These are phyloP conservation scores for Coprinopsis marcescibilis DNA, from an alignment of 768 basidiomycete species.

Conservation along the genomic window DNA sequence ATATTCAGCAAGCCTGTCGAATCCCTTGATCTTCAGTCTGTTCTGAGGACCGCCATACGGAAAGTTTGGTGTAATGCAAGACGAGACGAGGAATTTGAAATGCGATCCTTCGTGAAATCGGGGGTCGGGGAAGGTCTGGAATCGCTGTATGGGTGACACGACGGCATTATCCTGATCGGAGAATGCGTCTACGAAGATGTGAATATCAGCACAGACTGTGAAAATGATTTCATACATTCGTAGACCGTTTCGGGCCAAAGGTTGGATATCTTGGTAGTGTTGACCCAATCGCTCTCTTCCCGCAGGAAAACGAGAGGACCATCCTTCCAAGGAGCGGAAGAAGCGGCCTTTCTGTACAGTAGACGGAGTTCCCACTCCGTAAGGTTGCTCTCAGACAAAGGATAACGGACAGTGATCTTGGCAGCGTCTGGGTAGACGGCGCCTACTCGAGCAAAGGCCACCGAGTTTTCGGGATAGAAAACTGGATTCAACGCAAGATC, in stretches of 20 bases:
- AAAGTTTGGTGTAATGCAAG: conserved; percentile 67
- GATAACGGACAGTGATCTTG: conserved; percentile 61
- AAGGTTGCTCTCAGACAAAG: conserved; percentile 25
- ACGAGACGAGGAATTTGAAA: conserved; percentile 66
- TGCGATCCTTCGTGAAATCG: conserved; percentile 44
- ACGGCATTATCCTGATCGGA: conserved; percentile 2
- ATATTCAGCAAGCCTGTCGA: conserved; percentile 56
- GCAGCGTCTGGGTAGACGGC: conserved; percentile 59
- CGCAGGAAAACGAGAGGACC: conserved; percentile 46
- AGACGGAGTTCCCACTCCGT: conserved; percentile 33
- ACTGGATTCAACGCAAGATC: conserved; percentile 56
- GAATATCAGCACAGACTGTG: not conserved
- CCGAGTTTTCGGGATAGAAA: conserved; percentile 45
- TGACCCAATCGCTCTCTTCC: conserved; percentile 51
- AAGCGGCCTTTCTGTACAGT: conserved; percentile 37
- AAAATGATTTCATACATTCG: conserved; percentile 46
- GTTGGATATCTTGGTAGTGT: conserved; percentile 44
- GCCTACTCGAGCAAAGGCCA: conserved; percentile 64
- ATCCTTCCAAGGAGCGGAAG: conserved; percentile 39
- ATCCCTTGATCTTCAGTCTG: conserved; percentile 51
- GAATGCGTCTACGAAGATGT: not conserved
- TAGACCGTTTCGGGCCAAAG: conserved; percentile 68
- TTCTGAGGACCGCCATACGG: conserved; percentile 57
- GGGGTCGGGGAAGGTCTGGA: conserved; percentile 74
- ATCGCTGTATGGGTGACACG: conserved; percentile 39